Evolutionary conservation across 345 rosid genomes (phyloP).

Genomic region (Mercurialis annua): DNA sequence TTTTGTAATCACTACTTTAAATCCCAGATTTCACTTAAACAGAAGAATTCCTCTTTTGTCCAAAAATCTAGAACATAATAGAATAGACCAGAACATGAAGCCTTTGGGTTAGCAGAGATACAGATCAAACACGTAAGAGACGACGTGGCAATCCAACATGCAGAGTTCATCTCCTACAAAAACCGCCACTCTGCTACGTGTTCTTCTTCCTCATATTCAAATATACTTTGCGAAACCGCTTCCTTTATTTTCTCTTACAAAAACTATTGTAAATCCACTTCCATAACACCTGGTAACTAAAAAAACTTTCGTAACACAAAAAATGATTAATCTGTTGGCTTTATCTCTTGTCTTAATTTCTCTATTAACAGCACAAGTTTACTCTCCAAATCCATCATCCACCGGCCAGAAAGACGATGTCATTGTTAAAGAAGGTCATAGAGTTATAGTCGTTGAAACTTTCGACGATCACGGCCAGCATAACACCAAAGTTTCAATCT

Average conservation of each 20-base stretch:
- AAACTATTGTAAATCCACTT: background rate
- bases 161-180: no score
- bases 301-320: background rate
- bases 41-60: no score
- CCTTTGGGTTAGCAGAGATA: no score
- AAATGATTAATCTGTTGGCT: conserved; percentile 57
- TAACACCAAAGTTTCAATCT: conserved; percentile 59
- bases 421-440: conserved; percentile 63
- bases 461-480: conserved; percentile 54
- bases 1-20: no score
- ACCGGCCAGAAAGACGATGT: conserved; percentile 29
- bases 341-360: conserved; percentile 48
- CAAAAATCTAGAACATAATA: no score
- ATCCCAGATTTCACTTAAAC: no score
- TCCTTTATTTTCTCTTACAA: background rate
- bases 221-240: background rate
- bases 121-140: background rate
- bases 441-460: conserved; percentile 57
- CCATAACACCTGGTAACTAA: background rate
- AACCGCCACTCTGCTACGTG: background rate
- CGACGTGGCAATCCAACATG: background rate
- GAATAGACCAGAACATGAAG: no score
- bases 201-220: background rate
- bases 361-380: conserved; percentile 50
- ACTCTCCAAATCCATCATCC: conserved; percentile 42